Base-by-base conservation (phyloP, 139 green algal genomes). In the Chlamydomonas incerta region DNA sequence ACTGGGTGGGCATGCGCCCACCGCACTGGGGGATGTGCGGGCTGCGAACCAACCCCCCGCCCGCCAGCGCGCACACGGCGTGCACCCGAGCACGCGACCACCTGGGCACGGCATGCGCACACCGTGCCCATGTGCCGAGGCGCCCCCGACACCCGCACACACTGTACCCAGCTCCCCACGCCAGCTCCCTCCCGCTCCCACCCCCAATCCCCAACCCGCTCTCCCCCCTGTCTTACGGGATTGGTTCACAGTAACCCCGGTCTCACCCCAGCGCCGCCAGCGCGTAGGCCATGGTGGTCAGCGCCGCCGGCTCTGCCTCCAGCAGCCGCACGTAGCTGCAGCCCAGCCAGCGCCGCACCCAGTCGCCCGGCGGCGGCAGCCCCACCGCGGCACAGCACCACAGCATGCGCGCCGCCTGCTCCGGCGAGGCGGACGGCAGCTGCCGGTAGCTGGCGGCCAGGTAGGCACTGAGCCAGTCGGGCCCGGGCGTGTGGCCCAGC, bases 371-470 rank as follows among this genome's bases (percentile, higher is more conserved):
- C 52, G 80, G 68, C 35, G 52, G 33, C 8, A 86, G 55, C 33
- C 68, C 33, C 80, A 80, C 9, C 50, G 55, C 68, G 3, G 80
- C 80, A 8, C 28, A 86, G 31, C 17, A 34, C 37, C 80, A 86
- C 50, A 86, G 57, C 52, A 86, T 71, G 65, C 80, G 80, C 18
- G 68, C 52, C 26, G 80, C 33, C 2, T 86, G 80, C 80, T 86
- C 80, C 0, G 80, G 68, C 6, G 34, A 17, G 3, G 68, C 67
- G 3, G 55, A 26, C 0, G 80, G 80, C 58, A 79, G 80, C 80
- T 37, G 20, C 33, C 33, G 23, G 80, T 77, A 65, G 33, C 33
- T 70, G 24, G 80, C 80, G 5, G 63, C 62, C 50, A 85, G 47
- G 24, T 31, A 85, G 23, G 50, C 80, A 2, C 66, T 50, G 50